Evolutionary conservation across 177 flowering plant species (phyloP), one percentile per base, ranked within the genome.

Genomic region (Vitis hybrid): DNA sequence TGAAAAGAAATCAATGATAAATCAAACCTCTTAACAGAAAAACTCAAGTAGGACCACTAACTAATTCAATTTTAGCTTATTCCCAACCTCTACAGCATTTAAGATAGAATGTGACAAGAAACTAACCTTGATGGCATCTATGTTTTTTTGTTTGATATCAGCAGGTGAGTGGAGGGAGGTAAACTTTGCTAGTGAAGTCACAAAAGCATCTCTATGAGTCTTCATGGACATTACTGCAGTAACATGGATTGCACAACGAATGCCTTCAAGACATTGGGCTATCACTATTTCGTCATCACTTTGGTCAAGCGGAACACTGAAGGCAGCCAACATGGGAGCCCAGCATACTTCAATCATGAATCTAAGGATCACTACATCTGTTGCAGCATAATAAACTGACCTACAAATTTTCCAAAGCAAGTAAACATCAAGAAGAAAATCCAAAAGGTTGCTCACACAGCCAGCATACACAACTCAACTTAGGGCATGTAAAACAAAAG

Each of bases 251-350:
- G 99, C 98, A 75, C 72, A 70, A 19, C 92, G 97, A 70, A 96
- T 85, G 52, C 99, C 99, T 72, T 90, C 89, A 70, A 96, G 89
- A 78, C 99, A 96, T 33, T 84, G 85, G 10, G 88, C 68, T 66
- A 91, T 84, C 18, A 96, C 79, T 53, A 86, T 82, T 75, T 91
- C 98, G 77, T 96, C 98, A 64, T 91, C 96, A 86, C 96, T 94
- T 81, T 92, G 99, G 67, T 96, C 99, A 76, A 96, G 94, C 53
- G 98, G 98, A 75, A 96, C 98, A 82, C 98, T 96, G 81, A 96
- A 96, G 66, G 99, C 99, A 82, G 97, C 99, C 87, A 96, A 72
- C 97, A 94, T 96, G 9, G 99, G 99, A 81, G 99, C 99, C 99
- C 99, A 96, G 78, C 99, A 94, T 49, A 85, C 98, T 84, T 96